Conservation (phyloP, 2,329 filamentous ascomycete species). For the Chaetomium sp. region DNA sequence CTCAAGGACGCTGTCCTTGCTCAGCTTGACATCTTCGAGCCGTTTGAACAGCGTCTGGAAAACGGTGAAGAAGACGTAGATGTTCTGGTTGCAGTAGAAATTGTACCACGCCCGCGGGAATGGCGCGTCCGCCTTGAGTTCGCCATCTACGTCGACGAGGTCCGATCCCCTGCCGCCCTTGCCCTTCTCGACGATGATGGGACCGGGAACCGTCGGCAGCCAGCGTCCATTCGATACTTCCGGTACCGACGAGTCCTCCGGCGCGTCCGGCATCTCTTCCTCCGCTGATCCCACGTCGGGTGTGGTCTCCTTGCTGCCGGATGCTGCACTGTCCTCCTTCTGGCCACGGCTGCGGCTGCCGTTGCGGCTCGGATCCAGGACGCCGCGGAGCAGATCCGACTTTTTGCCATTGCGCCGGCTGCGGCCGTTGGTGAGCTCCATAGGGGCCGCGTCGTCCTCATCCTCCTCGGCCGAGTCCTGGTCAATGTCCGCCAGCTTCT, state of each 20-base stretch:
- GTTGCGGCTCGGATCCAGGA: constrained; percentile 76
- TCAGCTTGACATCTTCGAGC: constrained; percentile 79
- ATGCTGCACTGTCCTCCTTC: constrained; percentile 77
- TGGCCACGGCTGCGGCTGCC: constrained; percentile 70
- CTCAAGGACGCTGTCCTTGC: constrained; percentile 70
- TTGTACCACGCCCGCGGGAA: constrained; percentile 82
- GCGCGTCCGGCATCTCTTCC: constrained; percentile 69
- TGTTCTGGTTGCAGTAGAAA: constrained; percentile 86
- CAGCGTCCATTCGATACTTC: constrained; percentile 66
- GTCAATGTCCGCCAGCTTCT: constrained; percentile 68
- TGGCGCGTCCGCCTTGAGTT: constrained; percentile 74
- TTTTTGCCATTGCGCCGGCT: constrained; percentile 74
- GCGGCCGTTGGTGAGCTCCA: constrained; percentile 70
- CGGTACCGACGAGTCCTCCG: constrained; percentile 59
- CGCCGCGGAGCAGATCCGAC: constrained; percentile 78
- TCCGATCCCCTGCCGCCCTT: constrained; percentile 39
- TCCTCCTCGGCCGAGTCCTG: constrained; percentile 76
- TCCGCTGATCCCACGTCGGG: constrained; percentile 80
- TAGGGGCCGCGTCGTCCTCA: constrained; percentile 68
- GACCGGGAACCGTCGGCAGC: constrained; percentile 63
- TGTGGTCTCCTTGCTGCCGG: constrained; percentile 83
- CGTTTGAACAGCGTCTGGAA: constrained; percentile 90
- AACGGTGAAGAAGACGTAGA: constrained; percentile 93
- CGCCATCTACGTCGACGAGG: constrained; percentile 60
- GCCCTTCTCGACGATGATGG: constrained; percentile 50